These are phyloP conservation scores for Rosa chinensis DNA, from an alignment of 306 rosid species.

Conservation along the genomic window DNA sequence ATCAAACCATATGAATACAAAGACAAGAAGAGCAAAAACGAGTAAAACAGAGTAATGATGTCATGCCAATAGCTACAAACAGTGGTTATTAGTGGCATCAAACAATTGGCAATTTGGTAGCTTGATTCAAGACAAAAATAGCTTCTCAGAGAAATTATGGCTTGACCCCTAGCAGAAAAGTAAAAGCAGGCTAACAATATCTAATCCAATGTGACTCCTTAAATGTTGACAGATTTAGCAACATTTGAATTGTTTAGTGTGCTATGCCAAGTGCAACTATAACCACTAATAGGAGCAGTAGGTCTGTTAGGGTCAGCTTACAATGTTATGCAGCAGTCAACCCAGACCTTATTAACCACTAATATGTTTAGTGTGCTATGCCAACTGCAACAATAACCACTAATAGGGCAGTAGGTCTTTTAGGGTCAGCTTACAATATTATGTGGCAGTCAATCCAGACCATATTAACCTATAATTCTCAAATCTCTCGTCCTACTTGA, in stretches of 20 bases:
- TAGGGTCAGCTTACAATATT: neutral
- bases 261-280: neutral
- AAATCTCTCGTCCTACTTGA: neutral
- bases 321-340: neutral
- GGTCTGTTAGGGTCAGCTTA: neutral
- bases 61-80: slow-evolving; percentile 6
- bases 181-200: slow-evolving; percentile 1
- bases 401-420: neutral
- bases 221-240: neutral
- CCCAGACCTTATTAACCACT: neutral
- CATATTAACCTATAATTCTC: neutral
- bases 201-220: neutral
- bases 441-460: neutral
- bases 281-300: neutral
- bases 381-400: neutral
- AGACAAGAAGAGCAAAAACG: neutral
- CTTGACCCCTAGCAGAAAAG: neutral
- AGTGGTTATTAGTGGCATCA: slow-evolving; percentile 17
- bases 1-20: slow-evolving; percentile 22
- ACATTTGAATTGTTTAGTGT: neutral
- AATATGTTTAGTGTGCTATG: neutral
- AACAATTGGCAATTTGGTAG: neutral
- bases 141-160: neutral
- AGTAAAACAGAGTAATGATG: neutral
- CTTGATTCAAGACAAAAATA: neutral